Percentiles rank a stretch among this genome's conserved stretches.
These are phyloP conservation scores for Microcera coccophila DNA, from an alignment of 2,329 filamentous ascomycete species.

Conservation along the genomic window DNA sequence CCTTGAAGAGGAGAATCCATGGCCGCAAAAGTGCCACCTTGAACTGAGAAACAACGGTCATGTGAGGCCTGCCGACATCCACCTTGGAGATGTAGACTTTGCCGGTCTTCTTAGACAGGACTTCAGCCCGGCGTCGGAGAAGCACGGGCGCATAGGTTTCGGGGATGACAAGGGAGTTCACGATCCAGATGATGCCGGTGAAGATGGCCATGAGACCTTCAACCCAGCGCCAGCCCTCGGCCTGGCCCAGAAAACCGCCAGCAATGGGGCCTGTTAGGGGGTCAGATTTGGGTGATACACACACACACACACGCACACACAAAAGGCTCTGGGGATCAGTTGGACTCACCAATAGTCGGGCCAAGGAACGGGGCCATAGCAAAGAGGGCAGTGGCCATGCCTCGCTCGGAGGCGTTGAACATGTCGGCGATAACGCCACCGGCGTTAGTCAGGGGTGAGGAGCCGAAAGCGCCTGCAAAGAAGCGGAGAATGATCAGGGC, in stretches of 20 bases:
- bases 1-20: conserved; percentile 61
- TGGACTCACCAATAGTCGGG: conserved; percentile 45
- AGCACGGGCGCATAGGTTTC: conserved; percentile 59
- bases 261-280: conserved; percentile 49
- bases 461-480: conserved; percentile 60
- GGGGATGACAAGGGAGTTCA: conserved; percentile 48
- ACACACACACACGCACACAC: not conserved
- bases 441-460: conserved; percentile 59
- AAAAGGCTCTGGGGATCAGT: not conserved
- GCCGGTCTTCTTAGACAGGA: conserved; percentile 49
- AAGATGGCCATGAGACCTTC: conserved; percentile 60
- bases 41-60: conserved; percentile 47
- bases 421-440: conserved; percentile 63
- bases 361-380: conserved; percentile 62
- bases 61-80: conserved; percentile 41
- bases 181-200: conserved; percentile 55
- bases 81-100: conserved; percentile 52
- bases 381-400: conserved; percentile 57
- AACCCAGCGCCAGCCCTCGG: conserved; percentile 62
- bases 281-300: not conserved
- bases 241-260: conserved; percentile 59
- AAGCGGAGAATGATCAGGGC: conserved; percentile 66
- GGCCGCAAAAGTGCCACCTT: conserved; percentile 57
- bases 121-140: conserved; percentile 49
- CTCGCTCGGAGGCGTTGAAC: conserved; percentile 52